Evolutionary conservation across 495 filamentous ascomycete species (phyloP).

Genomic region (Pseudoneurospora amorphoporcata): DNA sequence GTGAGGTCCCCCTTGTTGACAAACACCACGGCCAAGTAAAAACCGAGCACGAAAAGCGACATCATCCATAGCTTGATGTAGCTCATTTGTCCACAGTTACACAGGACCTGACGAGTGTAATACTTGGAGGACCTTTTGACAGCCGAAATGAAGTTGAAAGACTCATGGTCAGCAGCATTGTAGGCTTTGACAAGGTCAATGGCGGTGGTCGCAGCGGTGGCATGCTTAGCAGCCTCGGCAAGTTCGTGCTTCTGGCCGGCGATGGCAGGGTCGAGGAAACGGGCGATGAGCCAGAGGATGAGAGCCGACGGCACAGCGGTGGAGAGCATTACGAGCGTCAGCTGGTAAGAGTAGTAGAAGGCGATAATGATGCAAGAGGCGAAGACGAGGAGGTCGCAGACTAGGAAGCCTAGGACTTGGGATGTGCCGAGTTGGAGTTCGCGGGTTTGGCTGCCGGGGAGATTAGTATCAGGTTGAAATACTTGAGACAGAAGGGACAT

Average conservation of each 20-base stretch:
- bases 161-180: conserved; percentile 66
- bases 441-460: conserved; percentile 52
- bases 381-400: conserved; percentile 51
- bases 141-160: conserved; percentile 48
- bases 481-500: conserved; percentile 18
- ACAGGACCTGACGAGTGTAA: conserved; percentile 57
- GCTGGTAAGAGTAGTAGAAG: conserved; percentile 69
- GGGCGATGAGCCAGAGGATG: conserved; percentile 48
- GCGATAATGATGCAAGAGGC: conserved; percentile 57
- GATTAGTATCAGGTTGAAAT: neutral
- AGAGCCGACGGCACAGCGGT: conserved; percentile 59
- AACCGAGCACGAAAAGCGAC: conserved; percentile 79
- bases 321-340: conserved; percentile 73
- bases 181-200: conserved; percentile 86
- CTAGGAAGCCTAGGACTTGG: conserved; percentile 60
- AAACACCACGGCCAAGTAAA: conserved; percentile 74
- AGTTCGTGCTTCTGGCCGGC: conserved; percentile 60
- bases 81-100: conserved; percentile 59
- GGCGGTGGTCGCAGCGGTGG: conserved; percentile 53
- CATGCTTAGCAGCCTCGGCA: conserved; percentile 58
- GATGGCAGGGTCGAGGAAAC: conserved; percentile 53
- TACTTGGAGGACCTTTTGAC: conserved; percentile 50
- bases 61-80: conserved; percentile 64
- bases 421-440: conserved; percentile 76
- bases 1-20: conserved; percentile 39